These are phyloP conservation scores for Colletotrichum tabaci DNA, from an alignment of 2,329 filamentous ascomycete species.

Conservation along the genomic window DNA sequence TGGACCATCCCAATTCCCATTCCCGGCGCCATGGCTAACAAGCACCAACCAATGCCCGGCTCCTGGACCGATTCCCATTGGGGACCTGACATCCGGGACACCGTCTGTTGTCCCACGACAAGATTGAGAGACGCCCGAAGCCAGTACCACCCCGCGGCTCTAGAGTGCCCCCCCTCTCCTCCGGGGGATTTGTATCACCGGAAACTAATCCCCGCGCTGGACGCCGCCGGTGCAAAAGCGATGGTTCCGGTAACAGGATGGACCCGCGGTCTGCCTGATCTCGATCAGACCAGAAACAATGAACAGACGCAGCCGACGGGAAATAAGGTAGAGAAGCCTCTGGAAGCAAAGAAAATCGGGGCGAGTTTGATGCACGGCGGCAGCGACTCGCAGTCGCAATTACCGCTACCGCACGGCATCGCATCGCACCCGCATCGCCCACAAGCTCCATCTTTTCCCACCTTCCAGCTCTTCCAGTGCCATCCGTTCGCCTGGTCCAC, in stretches of 20 bases:
- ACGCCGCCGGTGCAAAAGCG: constrained; percentile 26
- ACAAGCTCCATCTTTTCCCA: constrained; percentile 13
- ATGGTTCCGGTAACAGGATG: not conserved
- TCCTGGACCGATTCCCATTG: constrained; percentile 23
- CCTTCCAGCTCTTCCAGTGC: constrained; percentile 1
- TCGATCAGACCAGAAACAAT: constrained; percentile 5
- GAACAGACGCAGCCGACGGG: constrained; percentile 14
- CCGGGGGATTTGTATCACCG: constrained; percentile 13
- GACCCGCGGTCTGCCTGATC: constrained; percentile 2
- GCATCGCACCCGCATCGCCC: constrained; percentile 11
- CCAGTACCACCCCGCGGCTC: constrained; percentile 16
- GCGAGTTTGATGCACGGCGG: constrained; percentile 13
- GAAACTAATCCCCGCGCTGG: constrained; percentile 5
- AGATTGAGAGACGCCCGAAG: constrained; percentile 37
- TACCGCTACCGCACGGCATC: constrained; percentile 6
- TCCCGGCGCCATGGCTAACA: constrained; percentile 37
- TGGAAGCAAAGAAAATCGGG: constrained; percentile 30
- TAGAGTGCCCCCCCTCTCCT: constrained; percentile 5
- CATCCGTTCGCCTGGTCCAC: not conserved
- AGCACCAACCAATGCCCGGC: constrained; percentile 15
- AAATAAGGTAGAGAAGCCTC: constrained; percentile 31
- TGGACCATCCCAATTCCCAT: constrained; percentile 11
- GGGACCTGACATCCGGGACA: constrained; percentile 21
- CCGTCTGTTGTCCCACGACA: constrained; percentile 31
- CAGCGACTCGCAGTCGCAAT: constrained; percentile 1